phyloP scores from a whole-genome alignment of 2,329 filamentous ascomycete genomes.

The Hawksworthiomyces lignivorus region DNA sequence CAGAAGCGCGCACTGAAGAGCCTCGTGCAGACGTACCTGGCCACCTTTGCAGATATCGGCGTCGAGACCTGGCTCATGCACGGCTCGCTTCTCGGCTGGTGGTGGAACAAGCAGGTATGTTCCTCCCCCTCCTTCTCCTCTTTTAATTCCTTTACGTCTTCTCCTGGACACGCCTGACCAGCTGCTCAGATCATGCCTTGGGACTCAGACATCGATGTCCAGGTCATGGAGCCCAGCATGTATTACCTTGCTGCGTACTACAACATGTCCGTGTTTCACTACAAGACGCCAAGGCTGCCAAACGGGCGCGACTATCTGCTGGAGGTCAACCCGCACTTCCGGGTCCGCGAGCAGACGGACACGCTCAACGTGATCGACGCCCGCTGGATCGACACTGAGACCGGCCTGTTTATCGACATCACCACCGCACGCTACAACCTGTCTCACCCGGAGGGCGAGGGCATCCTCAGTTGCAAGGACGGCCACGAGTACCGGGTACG shows the following conservation, averaged over 20 bases:
- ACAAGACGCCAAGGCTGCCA: slow-evolving; percentile 29
- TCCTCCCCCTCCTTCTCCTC: background rate
- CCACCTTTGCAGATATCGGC: slow-evolving; percentile 56
- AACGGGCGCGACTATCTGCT: slow-evolving; percentile 38
- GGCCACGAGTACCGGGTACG: slow-evolving; percentile 40
- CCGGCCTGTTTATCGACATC: slow-evolving; percentile 43
- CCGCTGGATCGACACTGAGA: slow-evolving; percentile 40
- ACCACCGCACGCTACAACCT: slow-evolving; percentile 42
- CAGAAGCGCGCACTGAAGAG: slow-evolving; percentile 54
- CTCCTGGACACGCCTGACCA: slow-evolving; percentile 2
- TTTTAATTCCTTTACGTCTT: background rate
- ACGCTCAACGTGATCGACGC: slow-evolving; percentile 38
- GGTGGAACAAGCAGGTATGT: slow-evolving; percentile 60
- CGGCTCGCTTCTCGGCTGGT: slow-evolving; percentile 79
- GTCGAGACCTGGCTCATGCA: slow-evolving; percentile 79
- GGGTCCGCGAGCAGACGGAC: slow-evolving; percentile 30
- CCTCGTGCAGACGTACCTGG: slow-evolving; percentile 65
- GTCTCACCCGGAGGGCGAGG: slow-evolving; percentile 32
- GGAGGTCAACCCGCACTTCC: slow-evolving; percentile 39
- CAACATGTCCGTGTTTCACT: slow-evolving; percentile 50
- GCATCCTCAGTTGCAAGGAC: slow-evolving; percentile 43
- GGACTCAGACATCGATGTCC: slow-evolving; percentile 72
- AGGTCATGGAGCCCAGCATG: slow-evolving; percentile 60
- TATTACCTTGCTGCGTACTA: slow-evolving; percentile 56
- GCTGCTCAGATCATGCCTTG: slow-evolving; percentile 47